Conservation (phyloP, 2,329 filamentous ascomycete species). For the Aspergillus amoenus region DNA sequence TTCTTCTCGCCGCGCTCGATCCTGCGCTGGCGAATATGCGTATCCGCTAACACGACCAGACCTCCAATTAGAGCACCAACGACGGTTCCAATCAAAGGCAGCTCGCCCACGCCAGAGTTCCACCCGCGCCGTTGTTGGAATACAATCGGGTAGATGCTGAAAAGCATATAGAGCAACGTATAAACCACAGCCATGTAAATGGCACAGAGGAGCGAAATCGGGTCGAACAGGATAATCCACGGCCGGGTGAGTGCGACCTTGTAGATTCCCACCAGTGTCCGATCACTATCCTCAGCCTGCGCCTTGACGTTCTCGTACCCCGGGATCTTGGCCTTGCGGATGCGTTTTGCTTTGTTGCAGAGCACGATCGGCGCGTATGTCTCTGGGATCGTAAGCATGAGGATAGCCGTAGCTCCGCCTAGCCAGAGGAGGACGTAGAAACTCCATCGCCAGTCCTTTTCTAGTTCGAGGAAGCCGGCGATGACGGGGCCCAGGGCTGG, state of each 20-base stretch:
- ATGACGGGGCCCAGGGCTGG: conserved; percentile 41
- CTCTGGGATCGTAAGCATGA: conserved; percentile 46
- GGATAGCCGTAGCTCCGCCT: conserved; percentile 47
- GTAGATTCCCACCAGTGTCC: conserved; percentile 21
- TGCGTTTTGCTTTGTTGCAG: conserved; percentile 19
- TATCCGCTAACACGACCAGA: conserved; percentile 22
- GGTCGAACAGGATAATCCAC: conserved; percentile 32
- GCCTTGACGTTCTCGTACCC: conserved; percentile 23
- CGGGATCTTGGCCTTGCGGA: conserved; percentile 22
- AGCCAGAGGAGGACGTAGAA: conserved; percentile 54
- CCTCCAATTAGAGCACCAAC: conserved; percentile 27
- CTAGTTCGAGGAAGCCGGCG: conserved; percentile 58
- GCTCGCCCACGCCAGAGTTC: conserved; percentile 27
- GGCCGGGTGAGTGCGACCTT: conserved; percentile 27
- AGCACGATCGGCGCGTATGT: conserved; percentile 3
- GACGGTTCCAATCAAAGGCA: conserved; percentile 34
- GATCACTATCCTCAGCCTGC: conserved; percentile 14
- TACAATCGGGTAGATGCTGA: conserved; percentile 32
- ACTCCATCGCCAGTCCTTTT: conserved; percentile 56
- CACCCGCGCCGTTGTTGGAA: conserved; percentile 29
- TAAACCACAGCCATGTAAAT: conserved; percentile 32
- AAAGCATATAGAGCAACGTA: conserved; percentile 32
- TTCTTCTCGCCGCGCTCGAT: conserved; percentile 10
- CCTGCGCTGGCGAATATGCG: conserved; percentile 6
- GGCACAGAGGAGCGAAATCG: conserved; percentile 32